These are phyloP conservation scores for Chlorella vulgaris DNA, from an alignment of 139 green algal genomes.

Conservation along the genomic window DNA sequence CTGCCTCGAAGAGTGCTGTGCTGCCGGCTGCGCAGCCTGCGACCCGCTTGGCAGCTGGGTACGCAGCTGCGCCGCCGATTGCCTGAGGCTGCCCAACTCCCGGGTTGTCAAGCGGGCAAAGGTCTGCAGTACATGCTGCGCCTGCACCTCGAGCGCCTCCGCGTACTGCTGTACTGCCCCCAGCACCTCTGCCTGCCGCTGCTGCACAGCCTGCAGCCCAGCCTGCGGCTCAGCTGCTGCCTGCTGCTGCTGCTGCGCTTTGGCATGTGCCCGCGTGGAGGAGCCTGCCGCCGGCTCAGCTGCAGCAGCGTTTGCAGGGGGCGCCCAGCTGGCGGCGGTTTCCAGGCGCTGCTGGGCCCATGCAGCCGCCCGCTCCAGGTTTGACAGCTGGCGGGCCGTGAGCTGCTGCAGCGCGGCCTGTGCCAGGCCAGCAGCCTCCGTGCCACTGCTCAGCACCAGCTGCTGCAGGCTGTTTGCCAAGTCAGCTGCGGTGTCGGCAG, in stretches of 20 bases:
- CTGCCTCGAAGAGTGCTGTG: background rate
- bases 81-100: background rate
- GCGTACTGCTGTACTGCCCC: background rate
- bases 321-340: background rate
- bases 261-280: background rate
- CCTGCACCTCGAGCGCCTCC: background rate
- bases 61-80: background rate
- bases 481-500: background rate
- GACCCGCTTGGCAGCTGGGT: background rate
- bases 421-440: background rate
- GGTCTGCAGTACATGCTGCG: background rate
- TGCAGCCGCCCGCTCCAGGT: constrained; percentile 4
- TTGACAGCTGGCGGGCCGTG: constrained; percentile 1
- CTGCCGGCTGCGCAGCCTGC: background rate
- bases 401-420: constrained; percentile 1
- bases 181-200: background rate
- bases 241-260: constrained; percentile 4
- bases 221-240: background rate
- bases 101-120: background rate
- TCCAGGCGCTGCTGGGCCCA: constrained; percentile 15
- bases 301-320: background rate
- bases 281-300: background rate
- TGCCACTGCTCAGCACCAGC: background rate
- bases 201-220: background rate
- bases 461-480: background rate